Conservation (phyloP, 2,329 filamentous ascomycete genomes). For the Chrysoporthe deuterocubensis region DNA sequence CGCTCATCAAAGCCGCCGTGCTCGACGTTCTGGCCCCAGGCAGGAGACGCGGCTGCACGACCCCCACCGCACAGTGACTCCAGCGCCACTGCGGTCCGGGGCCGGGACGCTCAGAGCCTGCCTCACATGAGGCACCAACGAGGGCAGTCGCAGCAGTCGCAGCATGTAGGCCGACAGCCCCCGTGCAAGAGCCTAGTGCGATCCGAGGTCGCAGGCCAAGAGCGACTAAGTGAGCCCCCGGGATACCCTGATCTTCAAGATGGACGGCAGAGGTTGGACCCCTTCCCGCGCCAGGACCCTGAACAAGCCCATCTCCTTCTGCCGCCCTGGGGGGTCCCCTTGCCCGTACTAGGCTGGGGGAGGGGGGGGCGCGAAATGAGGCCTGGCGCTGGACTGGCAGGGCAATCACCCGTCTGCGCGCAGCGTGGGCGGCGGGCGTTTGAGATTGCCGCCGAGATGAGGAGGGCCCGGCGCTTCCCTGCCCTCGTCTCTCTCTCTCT, state of each 20-base stretch:
- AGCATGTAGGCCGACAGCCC: background rate
- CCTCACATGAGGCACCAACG: too few species aligned
- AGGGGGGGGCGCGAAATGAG: too few species aligned
- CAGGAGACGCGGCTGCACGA: too few species aligned
- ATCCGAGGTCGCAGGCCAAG: background rate
- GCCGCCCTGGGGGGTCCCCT: background rate
- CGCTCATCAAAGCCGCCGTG: too few species aligned
- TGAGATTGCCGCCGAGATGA: slow-evolving; percentile 8
- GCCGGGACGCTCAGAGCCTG: too few species aligned
- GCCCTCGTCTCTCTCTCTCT: background rate
- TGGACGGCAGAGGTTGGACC: background rate
- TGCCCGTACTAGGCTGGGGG: too few species aligned
- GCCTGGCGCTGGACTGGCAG: background rate
- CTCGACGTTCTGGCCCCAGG: too few species aligned
- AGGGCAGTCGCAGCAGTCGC: background rate
- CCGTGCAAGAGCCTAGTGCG: background rate
- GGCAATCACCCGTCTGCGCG: background rate
- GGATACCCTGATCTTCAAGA: background rate
- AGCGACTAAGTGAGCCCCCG: slow-evolving; percentile 2
- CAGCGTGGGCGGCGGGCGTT: background rate
- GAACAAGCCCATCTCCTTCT: background rate
- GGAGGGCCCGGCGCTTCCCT: background rate
- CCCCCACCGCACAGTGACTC: too few species aligned
- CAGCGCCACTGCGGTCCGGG: too few species aligned
- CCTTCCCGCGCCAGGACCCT: background rate